Evolutionary conservation across 371 early-diverging fungal genomes (phyloP).

Genomic region (Zopfochytrium polystomum): DNA sequence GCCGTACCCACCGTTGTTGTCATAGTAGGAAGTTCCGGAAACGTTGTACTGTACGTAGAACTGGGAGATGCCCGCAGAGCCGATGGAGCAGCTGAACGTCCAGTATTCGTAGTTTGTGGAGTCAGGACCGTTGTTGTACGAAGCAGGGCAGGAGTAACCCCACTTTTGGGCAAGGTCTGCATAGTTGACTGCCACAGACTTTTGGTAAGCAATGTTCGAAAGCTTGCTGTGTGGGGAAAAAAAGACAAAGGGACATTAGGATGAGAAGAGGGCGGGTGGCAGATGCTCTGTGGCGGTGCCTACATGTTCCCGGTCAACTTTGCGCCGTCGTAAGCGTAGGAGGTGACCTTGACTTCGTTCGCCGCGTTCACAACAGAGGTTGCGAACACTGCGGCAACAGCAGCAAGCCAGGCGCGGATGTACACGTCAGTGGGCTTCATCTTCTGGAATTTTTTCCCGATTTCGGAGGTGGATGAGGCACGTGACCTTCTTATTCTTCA

Average conservation of each 20-base stretch:
- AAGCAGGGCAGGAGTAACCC: constrained; percentile 16
- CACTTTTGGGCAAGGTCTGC: constrained; percentile 36
- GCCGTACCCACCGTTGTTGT: constrained; percentile 32
- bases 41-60: constrained; percentile 47
- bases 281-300: too few species aligned
- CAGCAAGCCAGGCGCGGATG: too few species aligned
- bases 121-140: neutral
- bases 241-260: too few species aligned
- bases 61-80: constrained; percentile 34
- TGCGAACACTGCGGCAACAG: too few species aligned
- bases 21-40: constrained; percentile 40
- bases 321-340: constrained; percentile 10
- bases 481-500: too few species aligned
- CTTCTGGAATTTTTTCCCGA: too few species aligned
- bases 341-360: too few species aligned
- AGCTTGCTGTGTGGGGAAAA: too few species aligned
- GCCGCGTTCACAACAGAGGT: too few species aligned
- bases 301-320: constrained; percentile 12
- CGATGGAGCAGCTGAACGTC: constrained; percentile 37
- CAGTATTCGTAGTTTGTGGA: constrained; percentile 27
- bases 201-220: constrained; percentile 42
- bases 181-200: constrained; percentile 37
- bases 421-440: too few species aligned
- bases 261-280: too few species aligned
- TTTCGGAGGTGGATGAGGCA: too few species aligned